Percentiles rank a stretch among this genome's conserved stretches.
These are phyloP conservation scores for Nicotiana otophora DNA, from an alignment of 257 asterid genomes.

Conservation along the genomic window DNA sequence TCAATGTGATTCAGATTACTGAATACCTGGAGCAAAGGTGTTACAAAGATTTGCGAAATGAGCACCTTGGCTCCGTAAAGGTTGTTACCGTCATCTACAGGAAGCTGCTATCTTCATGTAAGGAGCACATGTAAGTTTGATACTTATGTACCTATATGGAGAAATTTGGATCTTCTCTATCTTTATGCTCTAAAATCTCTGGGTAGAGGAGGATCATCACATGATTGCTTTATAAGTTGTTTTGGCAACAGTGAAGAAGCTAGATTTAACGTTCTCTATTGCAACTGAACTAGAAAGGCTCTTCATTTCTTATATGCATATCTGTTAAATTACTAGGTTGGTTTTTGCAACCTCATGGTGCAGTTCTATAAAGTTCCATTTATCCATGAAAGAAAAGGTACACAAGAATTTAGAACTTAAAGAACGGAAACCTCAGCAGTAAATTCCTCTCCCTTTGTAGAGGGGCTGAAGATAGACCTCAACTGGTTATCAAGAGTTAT, in stretches of 20 bases:
- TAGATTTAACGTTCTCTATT: neutral
- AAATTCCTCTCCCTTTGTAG: neutral
- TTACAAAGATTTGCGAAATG: conserved; percentile 40
- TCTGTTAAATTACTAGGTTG: neutral
- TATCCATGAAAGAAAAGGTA: neutral
- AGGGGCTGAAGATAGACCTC: neutral
- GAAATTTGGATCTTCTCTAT: neutral
- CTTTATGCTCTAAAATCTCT: neutral
- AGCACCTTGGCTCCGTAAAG: conserved; percentile 42
- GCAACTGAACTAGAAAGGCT: neutral
- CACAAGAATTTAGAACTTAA: conserved; percentile 3
- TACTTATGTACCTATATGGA: neutral
- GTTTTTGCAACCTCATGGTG: neutral
- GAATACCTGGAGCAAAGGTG: conserved; percentile 47
- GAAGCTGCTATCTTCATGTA: conserved; percentile 47
- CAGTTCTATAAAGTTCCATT: neutral
- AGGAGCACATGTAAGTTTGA: conserved; percentile 52
- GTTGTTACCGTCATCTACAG: conserved; percentile 34
- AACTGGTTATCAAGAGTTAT: neutral
- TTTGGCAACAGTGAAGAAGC: neutral
- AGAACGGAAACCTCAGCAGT: neutral
- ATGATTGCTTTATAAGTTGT: neutral
- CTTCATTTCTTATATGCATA: neutral
- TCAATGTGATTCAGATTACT: conserved; percentile 29
- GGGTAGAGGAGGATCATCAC: neutral